Evolutionary conservation across 2,329 filamentous ascomycete genomes (phyloP), one percentile per base, ranked within the genome.

Genomic region (Penicillium sp.): DNA sequence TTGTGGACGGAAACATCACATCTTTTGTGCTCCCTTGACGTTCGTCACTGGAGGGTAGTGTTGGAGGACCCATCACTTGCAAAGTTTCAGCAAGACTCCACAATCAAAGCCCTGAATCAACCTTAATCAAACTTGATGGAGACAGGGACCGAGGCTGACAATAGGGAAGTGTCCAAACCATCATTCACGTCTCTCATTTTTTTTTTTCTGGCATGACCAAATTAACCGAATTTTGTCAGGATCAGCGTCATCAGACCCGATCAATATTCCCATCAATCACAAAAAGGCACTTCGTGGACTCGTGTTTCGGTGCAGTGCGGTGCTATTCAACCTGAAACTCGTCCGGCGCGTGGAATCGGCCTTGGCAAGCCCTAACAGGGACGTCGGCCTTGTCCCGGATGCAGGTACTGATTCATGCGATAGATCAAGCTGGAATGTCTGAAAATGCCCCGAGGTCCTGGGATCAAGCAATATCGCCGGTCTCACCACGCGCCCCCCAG

Each of bases 301-400:
- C 27, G 19, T 35, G 48, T 35, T 39, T 50, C 5, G 53, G 50
- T 56, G n/a, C 46, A 44, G 46, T 55, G 48, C 52, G 57, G 55
- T 59, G 55, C 58, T 22, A 51, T 45, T 52, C 26, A 64, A 66
- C 43, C 31, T 66, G 63, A 65, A 66, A 66, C 63, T 48, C 54
- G 55, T 54, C 63, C 60, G 61, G 62, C 63, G 63, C 63, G 60
- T 66, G 61, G 61, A 62, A 47, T 54, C 47, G 56, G 53, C 44
- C 62, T 63, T 64, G 63, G 60, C 62, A 62, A 37, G 53, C 57
- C 56, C 44, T 56, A 57, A 48, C 43, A 47, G 24, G 54, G 59
- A 59, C 57, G n/a, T 59, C 55, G 57, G 57, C 24, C 57, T 62
- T 58, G 56, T 60, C 52, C 48, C 52, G 55, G 43, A 35, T 56